A percentile compares a stretch with the other conserved stretches of the same genome.
Conservation (phyloP, 805 yeast species). For the Kuraishia molischiana region DNA sequence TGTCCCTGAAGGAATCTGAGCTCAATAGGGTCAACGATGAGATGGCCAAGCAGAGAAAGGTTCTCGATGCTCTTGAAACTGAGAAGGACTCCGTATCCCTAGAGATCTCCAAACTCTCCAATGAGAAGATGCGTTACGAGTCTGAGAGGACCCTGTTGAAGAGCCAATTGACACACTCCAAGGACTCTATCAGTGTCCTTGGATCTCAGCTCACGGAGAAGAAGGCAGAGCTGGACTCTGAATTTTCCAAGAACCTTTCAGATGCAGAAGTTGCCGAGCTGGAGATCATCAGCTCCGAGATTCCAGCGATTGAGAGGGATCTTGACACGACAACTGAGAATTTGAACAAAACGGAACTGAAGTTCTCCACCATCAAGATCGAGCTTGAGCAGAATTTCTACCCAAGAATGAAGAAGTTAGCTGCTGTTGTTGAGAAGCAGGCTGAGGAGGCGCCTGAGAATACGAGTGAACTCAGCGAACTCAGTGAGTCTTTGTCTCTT, state of each 20-base stretch:
- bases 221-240: slow-evolving; percentile 37
- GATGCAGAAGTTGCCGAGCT: slow-evolving; percentile 36
- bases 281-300: slow-evolving; percentile 18
- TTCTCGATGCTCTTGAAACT: slow-evolving; percentile 32
- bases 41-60: slow-evolving; percentile 22
- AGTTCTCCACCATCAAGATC: slow-evolving; percentile 35
- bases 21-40: slow-evolving; percentile 41
- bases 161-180: slow-evolving; percentile 24
- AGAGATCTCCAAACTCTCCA: slow-evolving; percentile 28
- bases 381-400: slow-evolving; percentile 49
- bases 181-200: slow-evolving; percentile 22
- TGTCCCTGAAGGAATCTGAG: slow-evolving; percentile 37
- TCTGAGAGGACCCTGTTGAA: slow-evolving; percentile 30
- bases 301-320: slow-evolving; percentile 27
- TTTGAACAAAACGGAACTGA: slow-evolving; percentile 35
- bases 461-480: slow-evolving; percentile 11
- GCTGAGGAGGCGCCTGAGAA: slow-evolving; percentile 9
- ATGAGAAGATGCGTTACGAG: slow-evolving; percentile 29
- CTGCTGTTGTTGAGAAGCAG: slow-evolving; percentile 9
- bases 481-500: slow-evolving; percentile 3
- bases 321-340: slow-evolving; percentile 29
- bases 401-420: slow-evolving; percentile 37
- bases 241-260: slow-evolving; percentile 44
- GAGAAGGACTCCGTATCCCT: slow-evolving; percentile 33
- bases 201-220: slow-evolving; percentile 31